Conservation (phyloP, 306 rosid genomes). For the Chamaecrista fasciculata region DNA sequence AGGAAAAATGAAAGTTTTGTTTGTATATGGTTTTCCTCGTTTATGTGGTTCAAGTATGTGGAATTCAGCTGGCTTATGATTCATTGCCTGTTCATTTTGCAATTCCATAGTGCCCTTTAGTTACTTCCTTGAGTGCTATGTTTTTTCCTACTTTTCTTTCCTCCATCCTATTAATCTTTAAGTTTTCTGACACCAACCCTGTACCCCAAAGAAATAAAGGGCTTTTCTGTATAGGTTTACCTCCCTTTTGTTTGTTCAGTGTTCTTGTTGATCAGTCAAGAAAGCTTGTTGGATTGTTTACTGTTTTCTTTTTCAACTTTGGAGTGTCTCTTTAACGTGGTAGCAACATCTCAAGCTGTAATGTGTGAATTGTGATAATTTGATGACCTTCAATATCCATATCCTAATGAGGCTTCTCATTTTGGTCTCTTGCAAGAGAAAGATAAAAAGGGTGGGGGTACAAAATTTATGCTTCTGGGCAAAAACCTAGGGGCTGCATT, state of each 20-base stretch:
- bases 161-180: background rate
- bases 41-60: background rate
- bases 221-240: background rate
- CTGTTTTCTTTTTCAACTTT: background rate
- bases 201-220: background rate
- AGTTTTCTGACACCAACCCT: background rate
- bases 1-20: background rate
- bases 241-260: background rate
- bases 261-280: constrained; percentile 2
- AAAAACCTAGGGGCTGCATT: background rate
- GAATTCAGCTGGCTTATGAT: background rate
- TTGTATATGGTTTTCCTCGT: background rate
- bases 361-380: too few relatives aligned
- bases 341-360: background rate
- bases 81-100: background rate
- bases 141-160: background rate
- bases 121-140: background rate
- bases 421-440: background rate
- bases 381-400: background rate
- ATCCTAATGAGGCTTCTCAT: background rate
- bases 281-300: background rate
- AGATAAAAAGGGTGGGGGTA: background rate
- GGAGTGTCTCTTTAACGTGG: background rate
- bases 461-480: background rate
- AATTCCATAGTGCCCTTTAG: background rate